phyloP scores from a whole-genome alignment of 495 filamentous ascomycete species.

The Trichocladium uniseriatum region DNA sequence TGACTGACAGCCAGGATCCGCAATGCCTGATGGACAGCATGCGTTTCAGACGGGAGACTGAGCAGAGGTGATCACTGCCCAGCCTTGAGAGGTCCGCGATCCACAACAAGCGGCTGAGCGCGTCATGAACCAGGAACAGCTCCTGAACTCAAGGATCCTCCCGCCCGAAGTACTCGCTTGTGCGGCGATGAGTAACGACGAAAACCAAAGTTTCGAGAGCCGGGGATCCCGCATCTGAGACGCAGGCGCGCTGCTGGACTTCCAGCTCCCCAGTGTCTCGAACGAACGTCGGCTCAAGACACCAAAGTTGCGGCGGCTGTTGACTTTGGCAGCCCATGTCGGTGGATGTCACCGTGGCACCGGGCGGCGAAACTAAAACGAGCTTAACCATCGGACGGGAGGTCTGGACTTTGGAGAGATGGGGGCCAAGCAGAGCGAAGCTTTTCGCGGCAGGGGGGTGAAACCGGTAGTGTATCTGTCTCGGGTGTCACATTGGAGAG shows the following conservation, averaged over 20 bases:
- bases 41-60: constrained; percentile 18
- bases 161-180: no score
- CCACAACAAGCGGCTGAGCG: background rate
- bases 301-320: no score
- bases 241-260: no score
- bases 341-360: background rate
- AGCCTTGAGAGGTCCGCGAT: background rate
- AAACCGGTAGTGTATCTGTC: constrained; percentile 19
- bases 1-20: constrained; percentile 18
- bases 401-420: background rate
- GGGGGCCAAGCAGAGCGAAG: constrained; percentile 7
- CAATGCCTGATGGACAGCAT: constrained; percentile 17
- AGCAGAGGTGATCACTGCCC: background rate
- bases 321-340: background rate
- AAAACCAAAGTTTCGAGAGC: no score
- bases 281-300: no score
- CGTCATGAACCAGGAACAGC: background rate
- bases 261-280: no score
- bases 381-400: constrained; percentile 7
- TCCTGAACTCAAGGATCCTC: background rate
- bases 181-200: no score
- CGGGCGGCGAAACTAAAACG: constrained; percentile 1
- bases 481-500: constrained; percentile 10
- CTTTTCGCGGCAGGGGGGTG: constrained; percentile 19
- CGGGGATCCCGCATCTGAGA: no score